These are phyloP conservation scores for Triangularia verruculosa DNA, from an alignment of 2,329 filamentous ascomycete genomes.

Conservation along the genomic window DNA sequence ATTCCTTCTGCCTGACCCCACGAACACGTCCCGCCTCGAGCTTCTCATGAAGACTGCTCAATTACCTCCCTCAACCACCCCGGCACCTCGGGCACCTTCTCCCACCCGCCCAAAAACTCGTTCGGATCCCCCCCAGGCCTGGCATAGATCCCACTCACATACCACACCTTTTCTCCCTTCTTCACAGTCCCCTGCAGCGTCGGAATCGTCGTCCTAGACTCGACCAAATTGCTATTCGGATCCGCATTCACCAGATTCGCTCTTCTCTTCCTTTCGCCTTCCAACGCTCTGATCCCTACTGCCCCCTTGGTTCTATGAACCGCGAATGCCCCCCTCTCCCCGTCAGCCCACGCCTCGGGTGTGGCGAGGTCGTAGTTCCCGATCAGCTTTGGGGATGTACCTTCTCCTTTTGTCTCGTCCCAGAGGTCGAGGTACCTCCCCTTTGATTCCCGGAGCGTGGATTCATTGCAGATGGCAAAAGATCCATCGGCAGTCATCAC, in stretches of 20 bases:
- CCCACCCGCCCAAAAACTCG: slow-evolving; percentile 60
- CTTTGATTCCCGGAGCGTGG: slow-evolving; percentile 35
- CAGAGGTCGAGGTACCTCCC: slow-evolving; percentile 52
- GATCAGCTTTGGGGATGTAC: slow-evolving; percentile 53
- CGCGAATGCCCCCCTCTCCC: slow-evolving; percentile 51
- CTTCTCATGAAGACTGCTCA: not conserved
- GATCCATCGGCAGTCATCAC: slow-evolving; percentile 71
- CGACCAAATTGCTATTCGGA: slow-evolving; percentile 74
- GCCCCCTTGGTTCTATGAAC: slow-evolving; percentile 49
- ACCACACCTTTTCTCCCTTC: slow-evolving; percentile 59
- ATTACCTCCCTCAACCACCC: slow-evolving; percentile 58
- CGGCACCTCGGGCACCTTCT: slow-evolving; percentile 55
- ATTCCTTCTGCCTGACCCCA: too few species aligned
- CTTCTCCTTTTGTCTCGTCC: slow-evolving; percentile 45
- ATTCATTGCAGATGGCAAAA: slow-evolving; percentile 64
- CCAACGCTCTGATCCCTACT: slow-evolving; percentile 57
- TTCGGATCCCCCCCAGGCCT: slow-evolving; percentile 56
- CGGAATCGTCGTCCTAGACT: slow-evolving; percentile 69
- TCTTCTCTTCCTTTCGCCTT: slow-evolving; percentile 44
- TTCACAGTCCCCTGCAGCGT: slow-evolving; percentile 62
- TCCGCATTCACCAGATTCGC: slow-evolving; percentile 72
- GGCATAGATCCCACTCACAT: slow-evolving; percentile 69
- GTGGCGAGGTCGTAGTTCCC: slow-evolving; percentile 59
- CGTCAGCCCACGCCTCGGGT: slow-evolving; percentile 52
- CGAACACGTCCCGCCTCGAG: too few species aligned